Evolutionary conservation across 345 rosid genomes (phyloP).

Genomic region (Eucalyptus microcorys): DNA sequence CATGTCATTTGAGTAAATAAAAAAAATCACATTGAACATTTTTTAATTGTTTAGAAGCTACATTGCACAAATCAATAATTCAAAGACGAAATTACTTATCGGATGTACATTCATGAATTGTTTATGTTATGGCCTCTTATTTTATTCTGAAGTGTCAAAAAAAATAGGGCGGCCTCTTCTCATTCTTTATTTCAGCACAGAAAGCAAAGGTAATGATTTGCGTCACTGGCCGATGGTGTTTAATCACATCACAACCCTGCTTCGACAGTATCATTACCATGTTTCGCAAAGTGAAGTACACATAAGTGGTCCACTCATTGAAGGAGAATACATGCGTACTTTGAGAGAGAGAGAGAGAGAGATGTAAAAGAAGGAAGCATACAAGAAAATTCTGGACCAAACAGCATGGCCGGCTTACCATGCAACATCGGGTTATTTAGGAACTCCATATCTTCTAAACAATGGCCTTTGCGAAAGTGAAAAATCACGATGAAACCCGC

Average conservation of each 20-base stretch:
- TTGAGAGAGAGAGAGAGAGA: not conserved
- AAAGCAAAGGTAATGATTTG: not conserved
- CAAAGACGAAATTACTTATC: fast-evolving
- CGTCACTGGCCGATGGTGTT: not conserved
- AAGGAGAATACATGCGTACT: not conserved
- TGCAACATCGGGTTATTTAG: not conserved
- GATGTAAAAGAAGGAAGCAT: not conserved
- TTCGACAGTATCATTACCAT: not conserved
- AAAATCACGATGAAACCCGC: not conserved
- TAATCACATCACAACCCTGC: not conserved
- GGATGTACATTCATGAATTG: not conserved
- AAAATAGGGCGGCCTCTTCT: not conserved
- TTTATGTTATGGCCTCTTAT: not conserved
- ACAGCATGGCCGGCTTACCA: not conserved
- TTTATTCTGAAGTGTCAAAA: not conserved
- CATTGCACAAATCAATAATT: not conserved
- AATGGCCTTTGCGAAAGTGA: not conserved
- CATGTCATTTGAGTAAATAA: not conserved
- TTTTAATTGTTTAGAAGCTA: fast-evolving
- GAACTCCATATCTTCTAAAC: not conserved
- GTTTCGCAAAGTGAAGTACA: not conserved
- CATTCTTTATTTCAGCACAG: not conserved
- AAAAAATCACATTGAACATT: not conserved
- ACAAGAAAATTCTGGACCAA: not conserved
- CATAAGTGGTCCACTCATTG: not conserved